phyloP scores from a whole-genome alignment of 371 early-diverging fungal species.

The Apophysomyces elegans region DNA sequence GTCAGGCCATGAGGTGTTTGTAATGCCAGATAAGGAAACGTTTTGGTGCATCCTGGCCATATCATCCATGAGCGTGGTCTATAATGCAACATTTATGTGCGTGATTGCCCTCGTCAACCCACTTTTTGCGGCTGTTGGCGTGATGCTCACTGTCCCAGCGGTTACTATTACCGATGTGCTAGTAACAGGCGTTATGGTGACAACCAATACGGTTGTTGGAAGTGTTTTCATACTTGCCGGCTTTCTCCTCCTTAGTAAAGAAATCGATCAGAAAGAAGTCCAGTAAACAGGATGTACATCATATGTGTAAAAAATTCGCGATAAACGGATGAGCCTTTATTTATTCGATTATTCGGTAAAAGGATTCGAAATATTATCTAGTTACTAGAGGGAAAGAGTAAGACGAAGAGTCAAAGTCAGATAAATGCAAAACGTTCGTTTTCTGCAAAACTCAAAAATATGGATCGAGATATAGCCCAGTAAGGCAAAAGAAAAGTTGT shows the following conservation, averaged over 20 bases:
- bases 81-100: constrained; percentile 80
- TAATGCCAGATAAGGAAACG: constrained; percentile 59
- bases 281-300: not conserved
- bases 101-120: constrained; percentile 80
- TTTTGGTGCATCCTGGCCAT: constrained; percentile 62
- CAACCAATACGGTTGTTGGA: constrained; percentile 55
- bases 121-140: constrained; percentile 82
- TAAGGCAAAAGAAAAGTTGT: no score
- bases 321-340: not conserved
- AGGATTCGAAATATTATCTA: no score
- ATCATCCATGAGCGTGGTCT: constrained; percentile 73
- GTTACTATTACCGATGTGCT: constrained; percentile 70
- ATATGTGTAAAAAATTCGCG: not conserved
- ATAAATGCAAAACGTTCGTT: no score
- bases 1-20: constrained; percentile 67
- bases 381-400: no score
- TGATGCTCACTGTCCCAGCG: constrained; percentile 82
- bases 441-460: no score
- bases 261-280: constrained; percentile 15
- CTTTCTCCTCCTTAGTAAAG: constrained; percentile 52
- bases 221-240: constrained; percentile 59
- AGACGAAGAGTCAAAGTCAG: no score
- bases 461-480: no score
- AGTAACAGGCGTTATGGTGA: constrained; percentile 54
- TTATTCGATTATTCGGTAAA: no score